Percentiles rank a stretch among this genome's conserved stretches.
Conservation (phyloP, 164 flowering plant species). For the Protea cynaroides region DNA sequence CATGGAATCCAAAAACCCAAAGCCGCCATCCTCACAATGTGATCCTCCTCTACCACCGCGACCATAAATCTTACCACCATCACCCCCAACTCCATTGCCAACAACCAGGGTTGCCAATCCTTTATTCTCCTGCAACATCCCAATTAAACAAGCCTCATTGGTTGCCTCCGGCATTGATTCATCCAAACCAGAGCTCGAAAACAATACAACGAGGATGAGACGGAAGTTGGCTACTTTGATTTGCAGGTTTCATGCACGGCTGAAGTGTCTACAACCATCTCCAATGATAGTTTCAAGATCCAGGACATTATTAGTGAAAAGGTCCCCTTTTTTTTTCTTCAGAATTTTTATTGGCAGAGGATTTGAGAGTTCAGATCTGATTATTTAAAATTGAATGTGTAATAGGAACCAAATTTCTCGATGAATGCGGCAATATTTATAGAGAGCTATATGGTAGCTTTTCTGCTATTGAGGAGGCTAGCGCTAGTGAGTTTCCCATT, state of each 20-base stretch:
- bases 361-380: no score
- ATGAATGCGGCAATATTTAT: slow-evolving; percentile 54
- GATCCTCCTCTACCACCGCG: slow-evolving; percentile 21
- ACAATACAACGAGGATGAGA: slow-evolving; percentile 54
- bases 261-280: slow-evolving; percentile 64
- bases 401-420: slow-evolving; percentile 69
- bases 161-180: slow-evolving; percentile 23
- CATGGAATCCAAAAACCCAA: slow-evolving; percentile 19
- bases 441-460: slow-evolving; percentile 56
- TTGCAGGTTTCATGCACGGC: slow-evolving; percentile 64
- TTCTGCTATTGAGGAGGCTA: slow-evolving; percentile 60
- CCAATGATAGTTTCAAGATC: slow-evolving; percentile 72
- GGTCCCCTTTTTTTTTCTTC: slow-evolving; percentile 32
- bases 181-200: slow-evolving; percentile 25
- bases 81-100: slow-evolving; percentile 27
- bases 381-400: no score
- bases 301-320: slow-evolving; percentile 80
- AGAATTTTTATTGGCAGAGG: no score
- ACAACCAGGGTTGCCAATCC: slow-evolving; percentile 5
- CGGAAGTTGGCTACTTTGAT: slow-evolving; percentile 84
- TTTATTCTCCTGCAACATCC: slow-evolving; percentile 4
- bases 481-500: slow-evolving; percentile 73
- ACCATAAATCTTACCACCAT: slow-evolving; percentile 20
- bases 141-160: slow-evolving; percentile 15
- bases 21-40: slow-evolving; percentile 16